Conservation (phyloP, 805 yeast genomes). For the Phaffomyces thermotolerans region DNA sequence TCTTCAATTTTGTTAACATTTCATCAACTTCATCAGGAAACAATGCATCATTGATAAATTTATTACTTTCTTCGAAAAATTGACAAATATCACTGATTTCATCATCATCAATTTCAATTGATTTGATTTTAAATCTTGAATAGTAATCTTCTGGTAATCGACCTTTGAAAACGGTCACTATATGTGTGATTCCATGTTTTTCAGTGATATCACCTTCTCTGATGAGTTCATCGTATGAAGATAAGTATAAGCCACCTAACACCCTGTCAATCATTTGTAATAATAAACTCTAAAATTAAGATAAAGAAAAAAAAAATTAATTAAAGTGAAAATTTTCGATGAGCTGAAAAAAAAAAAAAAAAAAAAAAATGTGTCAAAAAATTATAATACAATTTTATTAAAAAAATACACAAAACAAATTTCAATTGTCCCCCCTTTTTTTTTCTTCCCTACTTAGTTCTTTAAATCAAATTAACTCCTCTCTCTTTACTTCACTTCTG, state of each 20-base stretch:
- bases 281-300: too few relatives aligned
- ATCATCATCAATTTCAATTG: constrained; percentile 68
- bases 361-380: too few relatives aligned
- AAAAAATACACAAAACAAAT: too few relatives aligned
- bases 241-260: constrained; percentile 74
- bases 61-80: constrained; percentile 51
- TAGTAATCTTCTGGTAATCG: constrained; percentile 46
- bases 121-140: constrained; percentile 42
- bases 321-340: too few relatives aligned
- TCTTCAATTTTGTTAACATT: constrained; percentile 20
- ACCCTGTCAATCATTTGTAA: constrained; percentile 38
- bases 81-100: constrained; percentile 58
- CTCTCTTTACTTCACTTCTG: background rate
- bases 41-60: constrained; percentile 60
- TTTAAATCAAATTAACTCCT: too few relatives aligned
- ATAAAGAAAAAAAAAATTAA: too few relatives aligned
- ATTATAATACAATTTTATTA: too few relatives aligned
- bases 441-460: too few relatives aligned
- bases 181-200: constrained; percentile 55
- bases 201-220: constrained; percentile 43
- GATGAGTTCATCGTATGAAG: constrained; percentile 61
- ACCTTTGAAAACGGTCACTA: constrained; percentile 65
- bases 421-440: too few relatives aligned
- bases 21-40: constrained; percentile 35
- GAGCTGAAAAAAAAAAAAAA: too few relatives aligned